Conservation (phyloP, 495 filamentous ascomycete genomes). For the Penicillium samsonianum region DNA sequence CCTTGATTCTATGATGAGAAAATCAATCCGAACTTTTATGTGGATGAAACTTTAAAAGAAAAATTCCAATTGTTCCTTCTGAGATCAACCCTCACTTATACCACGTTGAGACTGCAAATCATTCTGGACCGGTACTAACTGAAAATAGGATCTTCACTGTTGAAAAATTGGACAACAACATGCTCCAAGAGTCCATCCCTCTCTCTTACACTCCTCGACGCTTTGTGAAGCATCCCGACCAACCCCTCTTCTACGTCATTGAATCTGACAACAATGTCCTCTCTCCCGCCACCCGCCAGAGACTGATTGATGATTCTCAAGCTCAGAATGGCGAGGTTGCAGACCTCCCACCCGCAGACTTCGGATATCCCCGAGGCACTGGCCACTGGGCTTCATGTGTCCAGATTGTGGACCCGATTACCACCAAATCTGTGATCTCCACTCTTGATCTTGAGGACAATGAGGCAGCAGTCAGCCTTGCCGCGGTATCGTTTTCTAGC, state of each 20-base stretch:
- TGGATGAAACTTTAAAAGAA: conserved; percentile 52
- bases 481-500: conserved; percentile 78
- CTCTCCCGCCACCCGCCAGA: conserved; percentile 66
- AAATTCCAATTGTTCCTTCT: conserved; percentile 78
- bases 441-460: conserved; percentile 84
- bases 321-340: conserved; percentile 69
- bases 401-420: conserved; percentile 80
- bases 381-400: conserved; percentile 96
- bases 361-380: conserved; percentile 80
- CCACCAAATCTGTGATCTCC: conserved; percentile 68
- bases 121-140: conserved; percentile 31
- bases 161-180: conserved; percentile 80
- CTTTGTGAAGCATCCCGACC: conserved; percentile 84
- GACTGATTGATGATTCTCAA: conserved; percentile 64
- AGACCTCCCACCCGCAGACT: conserved; percentile 75
- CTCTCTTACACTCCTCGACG: conserved; percentile 88
- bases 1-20: conserved; percentile 67
- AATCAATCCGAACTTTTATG: conserved; percentile 49
- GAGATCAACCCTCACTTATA: conserved; percentile 37
- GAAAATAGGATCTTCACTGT: conserved; percentile 80
- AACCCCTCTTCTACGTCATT: conserved; percentile 88
- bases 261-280: conserved; percentile 91
- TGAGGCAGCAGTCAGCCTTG: conserved; percentile 86
- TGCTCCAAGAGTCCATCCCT: conserved; percentile 83
- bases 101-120: not conserved